phyloP scores from a whole-genome alignment of 352 stramenopile genomes.

The Pythium utonaiense region DNA sequence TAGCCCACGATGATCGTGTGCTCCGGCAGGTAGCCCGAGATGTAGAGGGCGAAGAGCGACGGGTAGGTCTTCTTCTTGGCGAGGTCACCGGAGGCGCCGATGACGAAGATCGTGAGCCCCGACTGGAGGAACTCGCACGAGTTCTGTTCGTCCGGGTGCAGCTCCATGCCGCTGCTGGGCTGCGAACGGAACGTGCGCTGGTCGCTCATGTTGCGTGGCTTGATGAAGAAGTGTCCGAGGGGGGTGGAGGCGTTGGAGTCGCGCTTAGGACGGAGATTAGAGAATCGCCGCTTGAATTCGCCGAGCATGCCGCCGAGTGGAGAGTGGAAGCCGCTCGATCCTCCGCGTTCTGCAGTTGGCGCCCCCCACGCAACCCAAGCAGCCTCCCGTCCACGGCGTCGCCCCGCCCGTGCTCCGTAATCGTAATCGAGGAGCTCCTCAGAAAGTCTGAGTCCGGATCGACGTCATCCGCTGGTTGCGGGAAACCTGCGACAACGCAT shows the following conservation, averaged over 20 bases:
- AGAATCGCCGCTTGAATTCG: constrained; percentile 20
- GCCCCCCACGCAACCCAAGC: neutral
- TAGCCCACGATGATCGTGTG: constrained; percentile 86
- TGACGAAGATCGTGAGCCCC: constrained; percentile 80
- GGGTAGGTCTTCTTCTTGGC: constrained; percentile 92
- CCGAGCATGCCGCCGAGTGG: neutral
- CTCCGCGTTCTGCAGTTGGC: constrained; percentile 5
- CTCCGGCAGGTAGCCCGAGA: constrained; percentile 70
- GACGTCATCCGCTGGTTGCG: constrained; percentile 9
- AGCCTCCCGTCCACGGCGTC: neutral
- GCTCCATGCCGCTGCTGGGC: constrained; percentile 16
- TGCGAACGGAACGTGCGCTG: neutral
- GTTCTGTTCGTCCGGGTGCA: constrained; percentile 47
- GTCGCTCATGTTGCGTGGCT: constrained; percentile 12
- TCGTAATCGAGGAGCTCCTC: neutral
- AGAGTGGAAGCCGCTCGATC: constrained; percentile 12
- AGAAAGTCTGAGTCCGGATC: constrained; percentile 7
- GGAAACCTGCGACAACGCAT: constrained; percentile 8
- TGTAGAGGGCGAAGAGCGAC: constrained; percentile 87
- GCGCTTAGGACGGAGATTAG: constrained; percentile 17
- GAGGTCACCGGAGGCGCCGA: constrained; percentile 85
- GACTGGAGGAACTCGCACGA: constrained; percentile 66
- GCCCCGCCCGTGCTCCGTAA: constrained; percentile 1
- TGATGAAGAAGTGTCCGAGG: neutral
- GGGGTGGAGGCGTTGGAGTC: neutral